Evolutionary conservation across 495 filamentous ascomycete species (phyloP).

Genomic region (Penicillium cataractarum): DNA sequence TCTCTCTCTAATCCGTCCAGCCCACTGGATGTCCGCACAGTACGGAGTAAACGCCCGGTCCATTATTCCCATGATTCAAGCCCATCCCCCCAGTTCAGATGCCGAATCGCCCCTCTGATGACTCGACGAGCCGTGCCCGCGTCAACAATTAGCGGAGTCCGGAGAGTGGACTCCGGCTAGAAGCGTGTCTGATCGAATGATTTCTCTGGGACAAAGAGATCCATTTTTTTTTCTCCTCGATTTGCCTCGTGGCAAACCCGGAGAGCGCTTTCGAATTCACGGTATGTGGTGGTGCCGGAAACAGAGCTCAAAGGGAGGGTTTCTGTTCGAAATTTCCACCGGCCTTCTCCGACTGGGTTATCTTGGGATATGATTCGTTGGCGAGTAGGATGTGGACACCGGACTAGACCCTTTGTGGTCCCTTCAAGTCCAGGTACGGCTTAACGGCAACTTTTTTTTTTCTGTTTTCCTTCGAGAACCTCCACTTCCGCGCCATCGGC

Average conservation of each 20-base stretch:
- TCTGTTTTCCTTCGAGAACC: not conserved
- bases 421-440: constrained; percentile 9
- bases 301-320: not conserved
- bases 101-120: constrained; percentile 8
- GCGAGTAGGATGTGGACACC: constrained; percentile 17
- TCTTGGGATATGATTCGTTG: constrained; percentile 17
- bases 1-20: not conserved
- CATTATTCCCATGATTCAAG: too few relatives aligned
- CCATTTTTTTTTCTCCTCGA: constrained; percentile 1
- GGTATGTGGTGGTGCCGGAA: constrained; percentile 6
- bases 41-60: not conserved
- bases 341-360: constrained; percentile 19
- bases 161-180: constrained; percentile 19
- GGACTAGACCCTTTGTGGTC: not conserved
- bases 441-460: not conserved
- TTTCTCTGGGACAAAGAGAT: not conserved
- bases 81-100: not conserved
- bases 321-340: constrained; percentile 13
- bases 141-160: constrained; percentile 3
- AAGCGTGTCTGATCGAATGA: not conserved
- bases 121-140: too few relatives aligned
- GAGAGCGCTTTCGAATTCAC: not conserved
- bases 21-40: too few relatives aligned
- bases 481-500: not conserved
- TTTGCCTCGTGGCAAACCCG: constrained; percentile 9